Evolutionary conservation across 169 alveolate genomes (phyloP).

Genomic region (Sarcocystis neurona): DNA sequence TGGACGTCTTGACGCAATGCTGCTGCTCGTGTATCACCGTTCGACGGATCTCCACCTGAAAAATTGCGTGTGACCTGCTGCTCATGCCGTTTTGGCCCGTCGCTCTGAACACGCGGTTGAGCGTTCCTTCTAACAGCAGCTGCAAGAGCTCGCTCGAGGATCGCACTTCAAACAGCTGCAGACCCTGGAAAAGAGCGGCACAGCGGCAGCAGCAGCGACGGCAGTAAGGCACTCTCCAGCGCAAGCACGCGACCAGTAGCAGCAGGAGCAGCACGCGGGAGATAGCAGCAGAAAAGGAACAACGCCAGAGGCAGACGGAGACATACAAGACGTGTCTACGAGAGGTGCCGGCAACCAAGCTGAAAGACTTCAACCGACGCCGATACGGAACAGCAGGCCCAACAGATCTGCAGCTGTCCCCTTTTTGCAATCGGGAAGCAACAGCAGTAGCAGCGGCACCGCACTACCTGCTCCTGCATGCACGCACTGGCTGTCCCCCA

Average conservation of each 20-base stretch:
- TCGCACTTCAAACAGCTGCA: constrained; percentile 71
- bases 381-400: too few relatives aligned
- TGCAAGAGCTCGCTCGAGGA: constrained; percentile 75
- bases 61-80: constrained; percentile 81
- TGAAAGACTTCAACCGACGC: too few relatives aligned
- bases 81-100: constrained; percentile 81
- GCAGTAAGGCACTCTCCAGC: not conserved
- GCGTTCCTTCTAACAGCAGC: constrained; percentile 75
- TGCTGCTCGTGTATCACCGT: constrained; percentile 34
- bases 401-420: too few relatives aligned
- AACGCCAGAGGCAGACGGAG: too few relatives aligned
- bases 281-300: too few relatives aligned
- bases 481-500: too few relatives aligned
- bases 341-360: too few relatives aligned
- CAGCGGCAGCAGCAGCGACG: not conserved
- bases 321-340: too few relatives aligned
- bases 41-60: constrained; percentile 73
- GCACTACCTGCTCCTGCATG: too few relatives aligned
- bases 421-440: too few relatives aligned
- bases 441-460: too few relatives aligned
- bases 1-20: not conserved
- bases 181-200: constrained; percentile 59
- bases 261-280: too few relatives aligned
- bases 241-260: not conserved
- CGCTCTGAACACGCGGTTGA: constrained; percentile 78